Evolutionary conservation across 176 grass and related monocot species (phyloP).

Genomic region (Oryza officinalis): DNA sequence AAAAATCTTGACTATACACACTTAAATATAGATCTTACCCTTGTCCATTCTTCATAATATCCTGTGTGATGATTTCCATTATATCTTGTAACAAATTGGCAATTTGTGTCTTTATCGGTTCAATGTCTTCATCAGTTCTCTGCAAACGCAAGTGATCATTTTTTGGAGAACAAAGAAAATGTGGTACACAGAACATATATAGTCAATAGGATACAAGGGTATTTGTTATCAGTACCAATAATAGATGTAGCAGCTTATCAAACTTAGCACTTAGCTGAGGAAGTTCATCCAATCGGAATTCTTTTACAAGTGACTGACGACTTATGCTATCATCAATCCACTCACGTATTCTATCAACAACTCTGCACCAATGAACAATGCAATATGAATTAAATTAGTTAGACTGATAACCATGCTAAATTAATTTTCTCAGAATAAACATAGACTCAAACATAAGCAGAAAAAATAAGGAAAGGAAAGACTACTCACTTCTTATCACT

Average conservation of each 20-base stretch:
- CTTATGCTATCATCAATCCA: constrained; percentile 38
- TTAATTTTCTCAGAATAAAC: constrained; percentile 5
- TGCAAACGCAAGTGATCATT: constrained; percentile 40
- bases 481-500: constrained; percentile 61
- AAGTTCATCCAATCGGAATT: constrained; percentile 77
- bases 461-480: background rate
- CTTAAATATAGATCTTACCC: constrained; percentile 49
- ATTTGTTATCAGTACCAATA: constrained; percentile 51
- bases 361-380: constrained; percentile 42
- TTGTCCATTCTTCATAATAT: constrained; percentile 64
- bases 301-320: constrained; percentile 27
- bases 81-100: constrained; percentile 91
- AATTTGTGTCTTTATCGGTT: constrained; percentile 62
- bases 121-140: constrained; percentile 48
- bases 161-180: background rate
- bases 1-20: background rate
- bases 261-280: constrained; percentile 77
- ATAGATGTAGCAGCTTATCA: constrained; percentile 65
- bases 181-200: constrained; percentile 6
- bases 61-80: constrained; percentile 90
- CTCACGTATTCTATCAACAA: constrained; percentile 37
- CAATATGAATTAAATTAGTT: constrained; percentile 25
- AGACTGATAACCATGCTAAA: constrained; percentile 10
- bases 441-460: background rate
- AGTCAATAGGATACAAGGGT: background rate